A percentile compares a stretch with the other conserved stretches of the same genome.
phyloP scores from a whole-genome alignment of 225 moss, liverwort and hornwort species.

The Sphagnum tenellum region DNA sequence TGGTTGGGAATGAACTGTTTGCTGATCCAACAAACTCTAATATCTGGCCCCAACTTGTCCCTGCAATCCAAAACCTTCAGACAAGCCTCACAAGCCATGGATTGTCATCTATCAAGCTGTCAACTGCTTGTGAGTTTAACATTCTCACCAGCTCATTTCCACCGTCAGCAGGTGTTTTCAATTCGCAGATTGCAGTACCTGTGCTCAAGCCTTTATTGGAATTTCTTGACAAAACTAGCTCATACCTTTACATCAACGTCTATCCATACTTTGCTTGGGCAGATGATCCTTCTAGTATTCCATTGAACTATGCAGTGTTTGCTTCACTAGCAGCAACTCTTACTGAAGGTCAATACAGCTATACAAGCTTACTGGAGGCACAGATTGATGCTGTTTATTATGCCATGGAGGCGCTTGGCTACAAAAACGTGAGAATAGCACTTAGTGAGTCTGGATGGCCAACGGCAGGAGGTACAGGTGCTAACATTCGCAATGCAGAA shows the following conservation, averaged over 20 bases:
- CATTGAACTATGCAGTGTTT: slow-evolving; percentile 57
- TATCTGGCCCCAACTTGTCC: slow-evolving; percentile 41
- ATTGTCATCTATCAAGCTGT: slow-evolving; percentile 24
- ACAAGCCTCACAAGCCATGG: slow-evolving; percentile 16
- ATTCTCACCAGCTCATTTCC: slow-evolving; percentile 30
- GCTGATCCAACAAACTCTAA: slow-evolving; percentile 11
- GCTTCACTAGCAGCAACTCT: slow-evolving; percentile 19
- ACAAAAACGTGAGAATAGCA: slow-evolving; percentile 38
- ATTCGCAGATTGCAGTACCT: slow-evolving; percentile 19
- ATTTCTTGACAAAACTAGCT: slow-evolving; percentile 21
- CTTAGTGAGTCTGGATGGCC: slow-evolving; percentile 82
- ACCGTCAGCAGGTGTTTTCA: slow-evolving; percentile 31
- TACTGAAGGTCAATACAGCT: slow-evolving; percentile 22
- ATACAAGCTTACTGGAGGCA: slow-evolving; percentile 52
- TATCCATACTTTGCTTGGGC: slow-evolving; percentile 73
- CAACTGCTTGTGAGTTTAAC: slow-evolving; percentile 33
- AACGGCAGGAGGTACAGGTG: slow-evolving; percentile 49
- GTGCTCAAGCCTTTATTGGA: slow-evolving; percentile 40
- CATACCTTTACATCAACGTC: slow-evolving; percentile 56
- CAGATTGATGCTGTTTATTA: slow-evolving; percentile 61
- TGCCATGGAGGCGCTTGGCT: slow-evolving; percentile 40
- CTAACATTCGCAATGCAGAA: slow-evolving; percentile 30
- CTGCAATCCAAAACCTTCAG: slow-evolving; percentile 40
- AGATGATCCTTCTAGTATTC: slow-evolving; percentile 42
- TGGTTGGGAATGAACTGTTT: slow-evolving; percentile 48